Conservation (phyloP, 345 rosid genomes). For the Turnera subulata region DNA sequence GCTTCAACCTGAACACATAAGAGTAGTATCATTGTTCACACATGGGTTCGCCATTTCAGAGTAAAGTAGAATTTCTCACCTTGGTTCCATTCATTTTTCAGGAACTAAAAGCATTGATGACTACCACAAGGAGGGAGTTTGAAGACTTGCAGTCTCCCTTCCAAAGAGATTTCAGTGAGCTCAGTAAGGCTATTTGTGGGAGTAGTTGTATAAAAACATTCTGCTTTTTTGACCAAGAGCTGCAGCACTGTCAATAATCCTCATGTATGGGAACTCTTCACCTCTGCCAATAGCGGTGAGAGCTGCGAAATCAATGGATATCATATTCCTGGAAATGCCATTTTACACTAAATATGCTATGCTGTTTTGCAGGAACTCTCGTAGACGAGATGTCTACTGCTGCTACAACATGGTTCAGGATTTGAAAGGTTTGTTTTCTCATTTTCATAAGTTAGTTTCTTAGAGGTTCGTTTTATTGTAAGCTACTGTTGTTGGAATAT, state of each 20-base stretch:
- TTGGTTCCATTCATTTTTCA: conserved; percentile 19
- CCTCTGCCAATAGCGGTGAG: too few relatives aligned
- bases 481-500: neutral
- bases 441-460: neutral
- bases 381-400: conserved; percentile 82
- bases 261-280: too few relatives aligned
- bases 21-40: too few relatives aligned
- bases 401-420: conserved; percentile 97
- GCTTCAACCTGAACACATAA: too few relatives aligned
- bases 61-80: neutral
- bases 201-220: neutral
- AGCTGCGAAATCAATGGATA: too few relatives aligned
- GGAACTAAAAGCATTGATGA: conserved; percentile 65
- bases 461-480: neutral
- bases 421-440: conserved; percentile 66
- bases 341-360: conserved; percentile 6
- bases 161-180: conserved; percentile 57
- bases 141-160: conserved; percentile 53
- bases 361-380: conserved; percentile 49
- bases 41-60: neutral
- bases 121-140: conserved; percentile 58
- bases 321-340: too few relatives aligned
- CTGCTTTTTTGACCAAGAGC: too few relatives aligned
- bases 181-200: conserved; percentile 37
- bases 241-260: too few relatives aligned